Evolutionary conservation across 2,329 filamentous ascomycete genomes (phyloP), one percentile per base, ranked within the genome.

Genomic region (Fusarium sp.): DNA sequence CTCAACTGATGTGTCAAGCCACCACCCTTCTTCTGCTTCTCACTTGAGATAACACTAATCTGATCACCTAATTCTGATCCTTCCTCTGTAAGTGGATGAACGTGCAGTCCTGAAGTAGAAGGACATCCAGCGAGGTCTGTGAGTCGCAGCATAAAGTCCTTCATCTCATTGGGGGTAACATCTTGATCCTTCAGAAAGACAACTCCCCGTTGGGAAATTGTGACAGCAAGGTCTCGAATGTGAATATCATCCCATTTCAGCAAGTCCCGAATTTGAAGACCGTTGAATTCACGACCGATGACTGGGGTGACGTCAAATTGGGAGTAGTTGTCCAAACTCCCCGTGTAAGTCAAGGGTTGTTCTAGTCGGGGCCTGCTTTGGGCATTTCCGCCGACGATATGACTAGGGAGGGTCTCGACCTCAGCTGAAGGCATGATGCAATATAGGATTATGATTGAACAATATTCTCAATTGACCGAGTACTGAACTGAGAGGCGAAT

Each of bases 1-100:
- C 82, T 86, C 62, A 85, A 78, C 69, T 84, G 81, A 73, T 86
- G 83, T 30, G 85, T 86, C 62, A 86, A 74, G 70, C 84, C 84
- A 71, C 85, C 83, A 29, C 84, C 83, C 76, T 87, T 86, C 79
- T 86, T 84, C 75, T 87, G 82, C 80, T 86, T 85, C 76, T 86
- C 83, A 53, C 84, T 85, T 59, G 83, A 86, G 75, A 89, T 88
- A 57, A 88, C 85, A 58, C 82, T 85, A 68, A 89, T 85, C 74
- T 89, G 83, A 71, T 88, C 85, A 38, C 85, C 85, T 1, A 86
- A 79, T 70, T 88, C 84, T 24, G 60, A 83, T 84, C 22, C 82
- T 82, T 66, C 83, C 64, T 88, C 84, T 0, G 83, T 84, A 27
- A 88, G 72, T 8, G 87, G 86, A 68, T 89, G 87, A 10, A 88